phyloP scores from a whole-genome alignment of 2,329 filamentous ascomycete species.

The Aspergillus transmontanensis region DNA sequence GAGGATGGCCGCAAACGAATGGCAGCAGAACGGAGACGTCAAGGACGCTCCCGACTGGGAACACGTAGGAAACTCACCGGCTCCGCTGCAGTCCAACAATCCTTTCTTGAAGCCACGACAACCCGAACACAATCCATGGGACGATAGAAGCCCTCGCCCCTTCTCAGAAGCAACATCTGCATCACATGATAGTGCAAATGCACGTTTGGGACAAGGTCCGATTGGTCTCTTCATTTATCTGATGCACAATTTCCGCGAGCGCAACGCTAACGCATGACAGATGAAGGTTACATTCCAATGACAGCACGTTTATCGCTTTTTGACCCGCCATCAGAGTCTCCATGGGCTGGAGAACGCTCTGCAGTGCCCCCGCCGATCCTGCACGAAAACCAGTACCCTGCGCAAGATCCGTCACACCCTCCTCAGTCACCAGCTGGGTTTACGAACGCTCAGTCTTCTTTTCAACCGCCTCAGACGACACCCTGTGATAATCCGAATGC shows the following conservation, averaged over 20 bases:
- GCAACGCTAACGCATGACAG: conserved; percentile 16
- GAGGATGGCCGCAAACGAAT: conserved; percentile 25
- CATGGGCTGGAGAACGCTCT: conserved; percentile 30
- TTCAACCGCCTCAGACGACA: conserved; percentile 14
- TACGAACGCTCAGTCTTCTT: conserved; percentile 17
- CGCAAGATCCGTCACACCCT: neutral
- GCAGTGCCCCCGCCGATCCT: conserved; percentile 11
- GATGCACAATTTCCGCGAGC: neutral
- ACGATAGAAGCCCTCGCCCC: conserved; percentile 19
- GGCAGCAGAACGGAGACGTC: conserved; percentile 16
- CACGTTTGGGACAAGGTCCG: conserved; percentile 38
- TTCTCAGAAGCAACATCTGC: conserved; percentile 23
- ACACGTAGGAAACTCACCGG: conserved; percentile 21
- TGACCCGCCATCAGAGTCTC: conserved; percentile 31
- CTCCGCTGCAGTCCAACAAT: conserved; percentile 43
- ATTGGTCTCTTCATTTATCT: neutral
- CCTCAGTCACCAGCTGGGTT: conserved; percentile 4
- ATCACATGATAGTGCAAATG: conserved; percentile 25
- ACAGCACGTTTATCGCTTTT: conserved; percentile 41
- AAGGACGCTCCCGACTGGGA: conserved; percentile 24
- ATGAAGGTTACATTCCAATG: conserved; percentile 44
- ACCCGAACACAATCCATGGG: conserved; percentile 24
- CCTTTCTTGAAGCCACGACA: conserved; percentile 39
- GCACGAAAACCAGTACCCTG: conserved; percentile 16
- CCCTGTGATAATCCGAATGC: neutral